Percentiles rank a stretch among this genome's conserved stretches.
Evolutionary conservation across 1,284 basidiomycete genomes (phyloP).

Genomic region (Heterobasidion irregulare): DNA sequence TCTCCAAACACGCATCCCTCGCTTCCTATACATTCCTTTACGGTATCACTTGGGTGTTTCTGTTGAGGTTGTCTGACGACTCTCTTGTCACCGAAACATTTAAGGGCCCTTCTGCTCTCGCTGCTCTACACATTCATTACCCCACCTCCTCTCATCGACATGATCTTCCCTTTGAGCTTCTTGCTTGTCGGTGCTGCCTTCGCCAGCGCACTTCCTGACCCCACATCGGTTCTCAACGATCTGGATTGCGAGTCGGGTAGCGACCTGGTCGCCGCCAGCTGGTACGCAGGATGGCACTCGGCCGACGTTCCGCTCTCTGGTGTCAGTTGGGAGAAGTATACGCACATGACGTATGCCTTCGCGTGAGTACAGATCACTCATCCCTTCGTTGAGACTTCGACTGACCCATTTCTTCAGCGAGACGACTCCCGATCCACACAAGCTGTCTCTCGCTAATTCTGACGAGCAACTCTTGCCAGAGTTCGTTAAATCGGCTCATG

Average conservation of each 20-base stretch:
- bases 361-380: conserved; percentile 33
- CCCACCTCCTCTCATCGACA: neutral
- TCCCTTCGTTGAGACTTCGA: neutral
- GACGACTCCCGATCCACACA: conserved; percentile 26
- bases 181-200: neutral
- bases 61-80: neutral
- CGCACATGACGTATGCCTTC: conserved; percentile 56
- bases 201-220: neutral
- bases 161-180: neutral
- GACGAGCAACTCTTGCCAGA: conserved; percentile 31
- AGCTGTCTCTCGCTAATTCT: conserved; percentile 29
- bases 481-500: conserved; percentile 43
- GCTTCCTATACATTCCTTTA: no score
- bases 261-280: conserved; percentile 36
- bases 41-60: no score
- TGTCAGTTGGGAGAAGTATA: conserved; percentile 56
- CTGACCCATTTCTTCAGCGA: no score
- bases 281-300: conserved; percentile 60
- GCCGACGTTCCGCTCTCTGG: conserved; percentile 35
- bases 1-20: no score
- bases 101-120: no score
- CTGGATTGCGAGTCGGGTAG: neutral
- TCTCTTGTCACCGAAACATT: no score
- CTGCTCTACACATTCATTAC: neutral
- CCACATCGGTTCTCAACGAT: neutral